A percentile compares a stretch with the other conserved stretches of the same genome.
These are phyloP conservation scores for Pisolithus sp. DNA, from an alignment of 768 basidiomycete species.

Conservation along the genomic window DNA sequence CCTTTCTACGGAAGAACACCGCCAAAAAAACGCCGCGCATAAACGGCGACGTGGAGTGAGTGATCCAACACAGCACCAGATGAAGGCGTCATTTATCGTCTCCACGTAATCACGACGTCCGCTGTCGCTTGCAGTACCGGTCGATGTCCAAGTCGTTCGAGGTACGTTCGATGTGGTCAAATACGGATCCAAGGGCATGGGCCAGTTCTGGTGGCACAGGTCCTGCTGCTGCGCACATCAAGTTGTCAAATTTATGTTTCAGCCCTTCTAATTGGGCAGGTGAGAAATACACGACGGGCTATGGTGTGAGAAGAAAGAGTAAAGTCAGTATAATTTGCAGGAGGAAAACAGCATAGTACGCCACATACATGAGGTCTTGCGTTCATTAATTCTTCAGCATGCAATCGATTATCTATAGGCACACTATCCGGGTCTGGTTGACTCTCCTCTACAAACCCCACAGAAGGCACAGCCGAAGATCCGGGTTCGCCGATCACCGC, in stretches of 20 bases:
- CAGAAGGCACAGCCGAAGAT: background rate
- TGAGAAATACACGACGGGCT: conserved; percentile 25
- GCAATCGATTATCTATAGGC: conserved; percentile 11
- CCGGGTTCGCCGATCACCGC: background rate
- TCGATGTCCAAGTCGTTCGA: conserved; percentile 19
- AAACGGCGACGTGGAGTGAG: background rate
- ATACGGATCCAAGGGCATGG: conserved; percentile 27
- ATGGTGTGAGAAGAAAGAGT: background rate
- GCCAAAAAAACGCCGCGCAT: background rate
- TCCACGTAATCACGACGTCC: conserved; percentile 13
- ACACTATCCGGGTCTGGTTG: conserved; percentile 15
- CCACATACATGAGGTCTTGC: conserved; percentile 12
- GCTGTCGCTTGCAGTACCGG: conserved; percentile 20
- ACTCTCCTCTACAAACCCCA: conserved; percentile 1
- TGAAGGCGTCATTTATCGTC: background rate
- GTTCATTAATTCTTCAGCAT: conserved; percentile 15
- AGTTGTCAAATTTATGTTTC: conserved; percentile 26
- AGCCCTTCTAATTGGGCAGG: conserved; percentile 26
- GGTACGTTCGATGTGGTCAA: conserved; percentile 29
- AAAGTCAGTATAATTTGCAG: background rate
- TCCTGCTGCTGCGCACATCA: conserved; percentile 26
- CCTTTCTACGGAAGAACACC: too few relatives aligned
- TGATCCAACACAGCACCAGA: background rate
- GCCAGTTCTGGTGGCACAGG: conserved; percentile 27
- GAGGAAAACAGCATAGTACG: background rate